Evolutionary conservation across 495 filamentous ascomycete species (phyloP).

Genomic region (Tirmania nivea): DNA sequence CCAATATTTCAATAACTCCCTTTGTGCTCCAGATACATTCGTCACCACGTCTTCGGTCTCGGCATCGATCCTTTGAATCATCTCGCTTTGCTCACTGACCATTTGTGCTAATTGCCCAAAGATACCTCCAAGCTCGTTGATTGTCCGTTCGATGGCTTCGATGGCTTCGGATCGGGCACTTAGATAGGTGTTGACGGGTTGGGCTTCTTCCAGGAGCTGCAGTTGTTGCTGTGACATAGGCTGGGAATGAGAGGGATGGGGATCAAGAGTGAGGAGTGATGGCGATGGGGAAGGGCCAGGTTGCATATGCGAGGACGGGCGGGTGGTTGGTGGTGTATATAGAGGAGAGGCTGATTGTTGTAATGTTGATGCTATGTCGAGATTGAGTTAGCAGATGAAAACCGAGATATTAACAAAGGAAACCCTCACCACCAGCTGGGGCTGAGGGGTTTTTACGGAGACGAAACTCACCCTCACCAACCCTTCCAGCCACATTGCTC

Average conservation of each 20-base stretch:
- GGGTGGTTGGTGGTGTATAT: conserved; percentile 19
- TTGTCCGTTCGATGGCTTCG: conserved; percentile 88
- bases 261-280: conserved; percentile 72
- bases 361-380: background rate
- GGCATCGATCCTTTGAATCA: conserved; percentile 81
- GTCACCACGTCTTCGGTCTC: conserved; percentile 94
- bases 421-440: background rate
- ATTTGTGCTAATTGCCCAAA: conserved; percentile 94
- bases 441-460: background rate
- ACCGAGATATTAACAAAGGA: background rate
- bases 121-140: conserved; percentile 79
- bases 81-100: conserved; percentile 92
- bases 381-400: background rate
- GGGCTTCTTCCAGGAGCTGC: conserved; percentile 83
- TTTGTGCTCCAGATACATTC: conserved; percentile 87
- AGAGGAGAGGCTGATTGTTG: background rate
- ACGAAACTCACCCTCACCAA: conserved; percentile 14
- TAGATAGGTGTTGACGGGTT: conserved; percentile 69
- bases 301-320: conserved; percentile 41
- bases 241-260: conserved; percentile 24
- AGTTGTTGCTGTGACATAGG: conserved; percentile 58
- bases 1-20: conserved; percentile 94
- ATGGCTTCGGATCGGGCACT: conserved; percentile 88
- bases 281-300: conserved; percentile 24
- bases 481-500: conserved; percentile 33